Evolutionary conservation across 1,284 basidiomycete species (phyloP), one percentile per base, ranked within the genome.

Genomic region (Bjerkandera adusta): DNA sequence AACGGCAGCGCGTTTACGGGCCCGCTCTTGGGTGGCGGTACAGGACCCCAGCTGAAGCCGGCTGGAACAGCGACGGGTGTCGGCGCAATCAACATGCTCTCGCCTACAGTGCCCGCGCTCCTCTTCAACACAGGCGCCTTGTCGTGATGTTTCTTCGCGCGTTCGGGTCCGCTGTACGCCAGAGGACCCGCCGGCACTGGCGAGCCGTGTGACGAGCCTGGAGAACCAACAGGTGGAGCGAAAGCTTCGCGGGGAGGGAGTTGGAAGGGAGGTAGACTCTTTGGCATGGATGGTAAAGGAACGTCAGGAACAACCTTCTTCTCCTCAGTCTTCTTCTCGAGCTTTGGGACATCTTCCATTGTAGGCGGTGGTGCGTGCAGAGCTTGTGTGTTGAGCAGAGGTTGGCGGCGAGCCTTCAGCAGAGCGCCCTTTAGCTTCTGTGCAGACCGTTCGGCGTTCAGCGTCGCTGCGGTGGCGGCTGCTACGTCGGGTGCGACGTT

Each of bases 381-480:
- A 0, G 75, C 81, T 48, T 71, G 75, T 5, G 67, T 76, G 58
- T 87, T 89, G 35, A 89, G 62, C 32, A 87, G 62, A 0, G 87
- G 87, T 54, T 81, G 74, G 48, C 71, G 74, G 33, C 88, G 75
- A 0, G 71, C 73, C 2, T 69, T 63, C 20, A 89, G 61, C n/a
- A 92, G 68, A 0, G 81, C 81, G 3, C 72, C 72, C 65, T 89
- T 91, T 39, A 92, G 70, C 48, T 73, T 77, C 46, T 79, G 73
- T 1, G 85, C 84, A 15, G 83, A 78, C 16, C 83, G 72, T 64
- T 92, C 89, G 0, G 86, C 83, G 50, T 88, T 86, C 39, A 92
- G 68, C 15, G 89, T 86, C 2, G 85, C 85, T 1, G 87, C 85
- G 0, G 88, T 88, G 2, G 81, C 83, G 5, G 74, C 70, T 0